Percentiles rank a stretch among this genome's conserved stretches.
These are phyloP conservation scores for Spathaspora sp. DNA, from an alignment of 1,139 yeast species.

Conservation along the genomic window DNA sequence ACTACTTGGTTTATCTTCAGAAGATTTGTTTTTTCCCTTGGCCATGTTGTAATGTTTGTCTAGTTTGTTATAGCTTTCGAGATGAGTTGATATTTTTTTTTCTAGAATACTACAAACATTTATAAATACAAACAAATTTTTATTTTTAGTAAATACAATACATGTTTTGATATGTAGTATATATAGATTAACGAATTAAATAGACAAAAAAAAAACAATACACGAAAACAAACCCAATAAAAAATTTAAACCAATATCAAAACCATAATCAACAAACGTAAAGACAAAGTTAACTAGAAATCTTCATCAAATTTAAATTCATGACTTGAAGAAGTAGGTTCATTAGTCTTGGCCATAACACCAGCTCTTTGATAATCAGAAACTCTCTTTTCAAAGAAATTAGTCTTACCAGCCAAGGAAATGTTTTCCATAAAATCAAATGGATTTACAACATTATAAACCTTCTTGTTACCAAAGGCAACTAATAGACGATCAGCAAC, in stretches of 20 bases:
- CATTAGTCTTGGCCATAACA: slow-evolving; percentile 68
- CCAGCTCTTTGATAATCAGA: slow-evolving; percentile 99
- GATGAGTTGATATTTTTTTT: slow-evolving; percentile 2
- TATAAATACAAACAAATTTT: not conserved
- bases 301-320: slow-evolving; percentile 50
- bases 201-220: not conserved
- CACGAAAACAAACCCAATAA: slow-evolving; percentile 3
- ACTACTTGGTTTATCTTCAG: slow-evolving; percentile 36
- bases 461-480: slow-evolving; percentile 86
- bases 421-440: slow-evolving; percentile 99
- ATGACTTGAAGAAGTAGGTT: slow-evolving; percentile 29
- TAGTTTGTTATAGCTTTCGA: not conserved
- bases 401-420: slow-evolving; percentile 96
- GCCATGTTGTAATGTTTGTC: slow-evolving; percentile 40
- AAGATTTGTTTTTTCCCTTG: slow-evolving; percentile 63
- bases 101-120: not conserved
- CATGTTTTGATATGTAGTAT: not conserved
- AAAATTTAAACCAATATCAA: slow-evolving; percentile 4
- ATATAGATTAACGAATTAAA: not conserved
- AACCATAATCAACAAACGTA: no score
- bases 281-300: no score
- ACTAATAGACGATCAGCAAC: slow-evolving; percentile 93
- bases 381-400: slow-evolving; percentile 98
- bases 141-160: not conserved
- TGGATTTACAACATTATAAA: slow-evolving; percentile 87